These are phyloP conservation scores for Pestalotiopsis sp. DNA, from an alignment of 2,329 filamentous ascomycete genomes.

Conservation along the genomic window DNA sequence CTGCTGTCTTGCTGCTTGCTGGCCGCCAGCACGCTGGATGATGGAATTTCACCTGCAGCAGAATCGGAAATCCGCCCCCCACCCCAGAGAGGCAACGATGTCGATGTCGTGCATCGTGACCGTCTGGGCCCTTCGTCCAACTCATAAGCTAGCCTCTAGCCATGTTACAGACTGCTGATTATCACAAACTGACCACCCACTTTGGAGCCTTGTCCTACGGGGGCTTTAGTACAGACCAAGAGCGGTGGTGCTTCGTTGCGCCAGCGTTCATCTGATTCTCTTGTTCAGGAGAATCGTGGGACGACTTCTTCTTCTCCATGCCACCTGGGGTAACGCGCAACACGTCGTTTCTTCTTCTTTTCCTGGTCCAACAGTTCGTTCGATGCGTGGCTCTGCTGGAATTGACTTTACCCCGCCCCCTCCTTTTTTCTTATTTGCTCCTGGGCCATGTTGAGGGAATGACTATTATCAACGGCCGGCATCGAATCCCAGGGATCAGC, in stretches of 20 bases:
- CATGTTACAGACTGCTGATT: too few species aligned
- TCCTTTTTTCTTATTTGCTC: constrained; percentile 8
- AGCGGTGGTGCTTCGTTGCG: neutral
- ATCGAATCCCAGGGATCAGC: constrained; percentile 17
- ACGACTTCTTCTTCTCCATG: neutral
- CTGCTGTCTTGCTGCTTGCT: neutral
- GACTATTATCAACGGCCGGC: constrained; percentile 6
- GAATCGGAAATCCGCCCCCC: neutral
- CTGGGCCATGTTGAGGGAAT: neutral
- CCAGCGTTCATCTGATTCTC: neutral
- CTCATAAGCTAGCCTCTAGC: neutral
- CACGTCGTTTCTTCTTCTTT: neutral
- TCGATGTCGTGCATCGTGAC: constrained; percentile 10
- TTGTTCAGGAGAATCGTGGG: neutral
- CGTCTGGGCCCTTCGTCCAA: neutral
- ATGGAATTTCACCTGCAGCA: neutral
- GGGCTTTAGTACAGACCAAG: neutral
- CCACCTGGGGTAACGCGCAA: neutral
- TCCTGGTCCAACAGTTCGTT: neutral
- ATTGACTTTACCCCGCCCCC: constrained; percentile 13
- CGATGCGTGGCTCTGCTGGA: neutral
- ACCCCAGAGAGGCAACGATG: constrained; percentile 2
- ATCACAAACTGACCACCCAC: neutral
- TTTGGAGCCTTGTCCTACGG: neutral
- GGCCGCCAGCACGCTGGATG: neutral